Conservation (phyloP, 306 rosid genomes). For the Malus domestica region DNA sequence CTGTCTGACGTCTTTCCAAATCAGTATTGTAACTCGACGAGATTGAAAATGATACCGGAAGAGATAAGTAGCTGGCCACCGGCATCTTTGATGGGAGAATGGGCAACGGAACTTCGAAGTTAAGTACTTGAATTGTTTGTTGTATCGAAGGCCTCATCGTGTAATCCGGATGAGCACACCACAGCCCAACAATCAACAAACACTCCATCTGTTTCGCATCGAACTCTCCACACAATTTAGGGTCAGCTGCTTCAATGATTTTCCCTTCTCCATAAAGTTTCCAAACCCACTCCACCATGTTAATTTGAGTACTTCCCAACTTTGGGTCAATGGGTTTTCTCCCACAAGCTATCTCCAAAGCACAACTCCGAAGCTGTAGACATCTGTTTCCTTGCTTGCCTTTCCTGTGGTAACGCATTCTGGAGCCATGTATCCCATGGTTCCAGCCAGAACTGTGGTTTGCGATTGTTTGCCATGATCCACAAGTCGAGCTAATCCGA, state of each 20-base stretch:
- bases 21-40: neutral
- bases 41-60: neutral
- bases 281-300: conserved; percentile 31
- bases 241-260: conserved; percentile 14
- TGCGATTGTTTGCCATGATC: neutral
- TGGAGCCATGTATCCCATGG: neutral
- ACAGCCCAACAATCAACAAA: conserved; percentile 18
- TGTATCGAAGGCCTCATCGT: conserved; percentile 10
- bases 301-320: neutral
- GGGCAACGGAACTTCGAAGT: conserved; percentile 21
- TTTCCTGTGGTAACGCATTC: neutral
- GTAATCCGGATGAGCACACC: conserved; percentile 20
- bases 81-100: conserved; percentile 11
- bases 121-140: conserved; percentile 23
- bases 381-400: neutral
- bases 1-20: neutral
- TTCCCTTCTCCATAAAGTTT: conserved; percentile 20
- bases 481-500: conserved; percentile 4
- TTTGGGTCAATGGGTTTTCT: neutral
- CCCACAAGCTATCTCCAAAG: neutral
- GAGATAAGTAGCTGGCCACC: no score
- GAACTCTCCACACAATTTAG: conserved; percentile 9
- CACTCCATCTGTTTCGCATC: conserved; percentile 17
- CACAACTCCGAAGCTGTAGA: conserved; percentile 5
- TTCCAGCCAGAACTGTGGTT: conserved; percentile 4